Percentiles rank a stretch among this genome's conserved stretches.
These are phyloP conservation scores for Excoecaria agallocha DNA, from an alignment of 345 rosid species.

Conservation along the genomic window DNA sequence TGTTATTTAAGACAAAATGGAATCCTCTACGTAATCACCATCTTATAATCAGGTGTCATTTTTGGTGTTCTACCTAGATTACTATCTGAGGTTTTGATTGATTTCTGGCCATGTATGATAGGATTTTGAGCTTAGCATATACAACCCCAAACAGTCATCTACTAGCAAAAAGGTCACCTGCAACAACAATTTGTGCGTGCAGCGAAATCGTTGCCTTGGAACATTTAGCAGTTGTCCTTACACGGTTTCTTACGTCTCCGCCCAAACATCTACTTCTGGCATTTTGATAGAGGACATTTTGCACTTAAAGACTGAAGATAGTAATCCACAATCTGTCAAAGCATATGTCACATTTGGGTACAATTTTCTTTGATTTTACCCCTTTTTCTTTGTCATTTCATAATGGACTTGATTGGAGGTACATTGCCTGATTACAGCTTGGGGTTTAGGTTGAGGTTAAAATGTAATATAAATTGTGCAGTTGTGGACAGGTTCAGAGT, in stretches of 20 bases:
- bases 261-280: constrained; percentile 82
- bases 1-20: too few species aligned
- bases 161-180: constrained; percentile 78
- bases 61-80: neutral
- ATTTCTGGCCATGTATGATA: constrained; percentile 24
- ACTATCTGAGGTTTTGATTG: constrained; percentile 7
- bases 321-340: constrained; percentile 43
- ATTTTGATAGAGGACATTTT: constrained; percentile 75
- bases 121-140: constrained; percentile 73
- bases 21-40: too few species aligned
- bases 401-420: neutral
- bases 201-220: constrained; percentile 56
- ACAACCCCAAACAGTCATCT: constrained; percentile 60
- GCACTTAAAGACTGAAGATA: constrained; percentile 57
- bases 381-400: neutral
- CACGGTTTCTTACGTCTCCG: constrained; percentile 71
- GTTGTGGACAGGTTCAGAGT: constrained; percentile 93
- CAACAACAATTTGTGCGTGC: constrained; percentile 59
- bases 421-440: neutral
- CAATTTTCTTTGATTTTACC: constrained; percentile 7
- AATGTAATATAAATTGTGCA: constrained; percentile 49
- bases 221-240: constrained; percentile 78
- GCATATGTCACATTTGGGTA: constrained; percentile 76
- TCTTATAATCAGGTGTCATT: neutral
- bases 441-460: constrained; percentile 22